These are phyloP conservation scores for Coniochaeta pulveracea DNA, from an alignment of 2,329 filamentous ascomycete species.

Conservation along the genomic window DNA sequence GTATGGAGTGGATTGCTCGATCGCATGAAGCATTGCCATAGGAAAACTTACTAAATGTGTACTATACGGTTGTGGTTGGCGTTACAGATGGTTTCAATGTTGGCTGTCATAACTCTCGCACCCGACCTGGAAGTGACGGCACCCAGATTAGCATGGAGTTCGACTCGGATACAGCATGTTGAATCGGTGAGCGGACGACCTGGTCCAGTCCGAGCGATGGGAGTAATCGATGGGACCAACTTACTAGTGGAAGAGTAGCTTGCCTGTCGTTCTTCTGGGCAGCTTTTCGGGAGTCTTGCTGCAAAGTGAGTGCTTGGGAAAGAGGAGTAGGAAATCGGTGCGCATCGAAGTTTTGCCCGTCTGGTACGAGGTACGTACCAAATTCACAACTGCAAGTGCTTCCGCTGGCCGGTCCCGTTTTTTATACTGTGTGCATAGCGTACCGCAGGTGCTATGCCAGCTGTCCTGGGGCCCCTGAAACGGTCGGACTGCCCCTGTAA, in stretches of 20 bases:
- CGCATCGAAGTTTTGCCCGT: conserved; percentile 17
- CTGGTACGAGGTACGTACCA: conserved; percentile 1
- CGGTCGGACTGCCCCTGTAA: not conserved
- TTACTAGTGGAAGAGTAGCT: conserved; percentile 15
- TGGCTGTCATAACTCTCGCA: conserved; percentile 9
- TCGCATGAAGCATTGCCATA: conserved; percentile 22
- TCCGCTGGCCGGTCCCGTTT: not conserved
- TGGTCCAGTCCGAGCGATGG: too few species aligned
- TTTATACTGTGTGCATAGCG: conserved; percentile 1
- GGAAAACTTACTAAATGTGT: conserved; percentile 24
- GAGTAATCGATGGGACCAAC: conserved; percentile 11
- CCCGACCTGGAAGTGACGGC: conserved; percentile 12
- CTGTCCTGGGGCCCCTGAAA: not conserved
- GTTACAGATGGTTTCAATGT: conserved; percentile 14
- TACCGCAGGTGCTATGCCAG: not conserved
- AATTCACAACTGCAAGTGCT: not conserved
- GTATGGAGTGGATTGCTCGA: conserved; percentile 14
- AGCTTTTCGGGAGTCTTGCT: too few species aligned
- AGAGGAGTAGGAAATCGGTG: conserved; percentile 18
- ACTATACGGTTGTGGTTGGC: conserved; percentile 20
- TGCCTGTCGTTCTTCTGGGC: too few species aligned
- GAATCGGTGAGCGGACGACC: too few species aligned
- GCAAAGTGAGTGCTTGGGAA: conserved; percentile 10
- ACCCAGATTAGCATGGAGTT: conserved; percentile 12
- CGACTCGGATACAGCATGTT: not conserved